These are phyloP conservation scores for Myrica gale DNA, from an alignment of 306 rosid species.

Conservation along the genomic window DNA sequence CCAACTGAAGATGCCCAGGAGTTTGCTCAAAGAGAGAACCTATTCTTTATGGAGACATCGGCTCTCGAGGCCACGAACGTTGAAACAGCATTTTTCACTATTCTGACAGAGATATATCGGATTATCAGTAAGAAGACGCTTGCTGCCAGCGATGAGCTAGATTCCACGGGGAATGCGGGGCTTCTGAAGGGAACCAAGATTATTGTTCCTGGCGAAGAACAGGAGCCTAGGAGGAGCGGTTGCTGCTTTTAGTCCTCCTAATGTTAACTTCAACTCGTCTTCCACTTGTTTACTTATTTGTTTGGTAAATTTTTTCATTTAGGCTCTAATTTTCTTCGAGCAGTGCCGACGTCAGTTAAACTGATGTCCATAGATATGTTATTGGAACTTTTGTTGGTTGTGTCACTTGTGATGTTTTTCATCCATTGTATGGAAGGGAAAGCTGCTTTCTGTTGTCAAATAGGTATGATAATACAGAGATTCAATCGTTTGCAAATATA, in stretches of 20 bases:
- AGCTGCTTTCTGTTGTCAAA: slow-evolving; percentile 10
- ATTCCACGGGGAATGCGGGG: slow-evolving; percentile 40
- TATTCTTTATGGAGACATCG: slow-evolving; percentile 88
- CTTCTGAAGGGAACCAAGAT: slow-evolving; percentile 69
- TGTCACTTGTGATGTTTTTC: neutral
- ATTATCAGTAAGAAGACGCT: slow-evolving; percentile 68
- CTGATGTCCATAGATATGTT: slow-evolving; percentile 24
- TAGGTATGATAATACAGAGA: slow-evolving; percentile 38
- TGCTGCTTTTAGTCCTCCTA: slow-evolving; percentile 61
- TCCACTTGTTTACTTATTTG: neutral
- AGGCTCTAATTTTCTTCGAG: slow-evolving; percentile 5
- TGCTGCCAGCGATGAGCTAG: slow-evolving; percentile 38
- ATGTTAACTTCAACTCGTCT: slow-evolving; percentile 7
- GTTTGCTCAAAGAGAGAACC: slow-evolving; percentile 85
- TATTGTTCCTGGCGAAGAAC: slow-evolving; percentile 52
- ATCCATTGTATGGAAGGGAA: neutral
- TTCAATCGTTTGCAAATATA: slow-evolving; percentile 15
- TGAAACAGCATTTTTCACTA: slow-evolving; percentile 74
- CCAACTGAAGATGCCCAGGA: slow-evolving; percentile 92
- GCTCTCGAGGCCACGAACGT: slow-evolving; percentile 36
- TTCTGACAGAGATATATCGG: slow-evolving; percentile 69
- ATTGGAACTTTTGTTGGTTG: slow-evolving; percentile 22
- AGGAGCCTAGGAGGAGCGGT: slow-evolving; percentile 38
- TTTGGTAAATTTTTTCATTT: slow-evolving; percentile 18
- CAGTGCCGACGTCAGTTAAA: slow-evolving; percentile 18